These are phyloP conservation scores for Zygotorulaspora chibaensis DNA, from an alignment of 805 yeast genomes.

Conservation along the genomic window DNA sequence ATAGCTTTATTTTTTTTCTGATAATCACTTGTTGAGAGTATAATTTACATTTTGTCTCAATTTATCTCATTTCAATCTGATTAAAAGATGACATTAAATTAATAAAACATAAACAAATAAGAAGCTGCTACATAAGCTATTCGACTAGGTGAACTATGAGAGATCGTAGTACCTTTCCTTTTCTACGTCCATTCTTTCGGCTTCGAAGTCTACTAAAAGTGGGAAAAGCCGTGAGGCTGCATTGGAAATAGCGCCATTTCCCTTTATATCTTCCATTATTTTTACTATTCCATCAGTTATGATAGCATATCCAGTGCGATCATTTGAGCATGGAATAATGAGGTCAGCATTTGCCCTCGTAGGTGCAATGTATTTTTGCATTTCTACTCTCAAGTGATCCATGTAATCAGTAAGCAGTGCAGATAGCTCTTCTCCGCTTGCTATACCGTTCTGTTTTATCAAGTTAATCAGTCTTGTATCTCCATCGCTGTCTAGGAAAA, in stretches of 20 bases:
- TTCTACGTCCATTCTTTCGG: slow-evolving; percentile 31
- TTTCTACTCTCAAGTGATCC: slow-evolving; percentile 31
- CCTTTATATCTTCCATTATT: slow-evolving; percentile 24
- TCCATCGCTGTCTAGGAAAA: slow-evolving; percentile 79
- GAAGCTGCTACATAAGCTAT: neutral
- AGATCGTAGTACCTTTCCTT: slow-evolving; percentile 33
- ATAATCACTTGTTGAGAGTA: slow-evolving; percentile 2
- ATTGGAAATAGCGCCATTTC: slow-evolving; percentile 3
- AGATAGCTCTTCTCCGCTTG: slow-evolving; percentile 18
- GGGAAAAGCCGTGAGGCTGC: slow-evolving; percentile 9
- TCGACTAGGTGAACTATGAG: slow-evolving; percentile 6
- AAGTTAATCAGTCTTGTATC: slow-evolving; percentile 81
- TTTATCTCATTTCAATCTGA: neutral
- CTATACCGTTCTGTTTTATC: slow-evolving; percentile 39
- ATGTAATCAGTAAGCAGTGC: slow-evolving; percentile 26
- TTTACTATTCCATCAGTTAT: slow-evolving; percentile 33
- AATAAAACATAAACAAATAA: neutral
- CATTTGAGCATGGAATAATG: slow-evolving; percentile 31
- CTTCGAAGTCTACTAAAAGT: slow-evolving; percentile 28
- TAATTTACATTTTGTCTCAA: slow-evolving; percentile 3
- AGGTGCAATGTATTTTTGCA: slow-evolving; percentile 30
- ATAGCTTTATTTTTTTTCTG: neutral
- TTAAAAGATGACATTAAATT: neutral
- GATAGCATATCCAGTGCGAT: slow-evolving; percentile 27
- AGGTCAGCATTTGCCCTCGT: slow-evolving; percentile 31